Evolutionary conservation across 2,329 filamentous ascomycete species (phyloP), one percentile per base, ranked within the genome.

Genomic region (Talaromyces amestolkiae): DNA sequence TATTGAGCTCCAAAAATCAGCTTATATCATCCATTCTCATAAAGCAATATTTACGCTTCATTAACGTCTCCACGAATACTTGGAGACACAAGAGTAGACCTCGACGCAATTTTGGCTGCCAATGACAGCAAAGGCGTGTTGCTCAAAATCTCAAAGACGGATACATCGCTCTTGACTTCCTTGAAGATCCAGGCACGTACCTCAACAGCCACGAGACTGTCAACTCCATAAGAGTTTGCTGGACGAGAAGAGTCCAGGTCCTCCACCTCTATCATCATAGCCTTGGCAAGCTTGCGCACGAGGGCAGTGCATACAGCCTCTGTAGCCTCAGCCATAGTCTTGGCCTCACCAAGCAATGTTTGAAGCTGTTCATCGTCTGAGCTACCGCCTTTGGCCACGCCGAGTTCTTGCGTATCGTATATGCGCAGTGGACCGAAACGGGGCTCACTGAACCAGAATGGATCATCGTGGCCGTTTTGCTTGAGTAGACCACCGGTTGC

Each of bases 111-210:
- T 19, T 47, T 47, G 45, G 45, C 45, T 13, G 45, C 19, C 19
- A 47, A 24, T 15, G 19, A 24, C 4, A 47, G 19, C 19, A 24
- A 47, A 24, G 45, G 45, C 10, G 45, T 47, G 5, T 47, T 24
- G 19, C 45, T 47, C 45, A 83, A 68, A 59, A 84, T 76, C 65
- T 81, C 81, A 3, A 84, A 73, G 2, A 84, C 77, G 0, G 81
- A 79, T 0, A 85, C 75, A 61, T 84, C 79, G 0, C 79, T 71
- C 0, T 79, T 67, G 0, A 83, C 53, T 49, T 80, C 73, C 63
- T 82, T 82, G 31, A 79, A 54, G 67, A 84, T 81, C 82, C 83
- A 85, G 47, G 49, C 37, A 17, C 33, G 47, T 1, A 58, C 47
- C 24, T 64, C 61, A 17, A 64, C 61, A 19, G 61, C 45, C n/a